Conservation (phyloP, 148 eudicot genomes). For the Fagopyrum esculentum region DNA sequence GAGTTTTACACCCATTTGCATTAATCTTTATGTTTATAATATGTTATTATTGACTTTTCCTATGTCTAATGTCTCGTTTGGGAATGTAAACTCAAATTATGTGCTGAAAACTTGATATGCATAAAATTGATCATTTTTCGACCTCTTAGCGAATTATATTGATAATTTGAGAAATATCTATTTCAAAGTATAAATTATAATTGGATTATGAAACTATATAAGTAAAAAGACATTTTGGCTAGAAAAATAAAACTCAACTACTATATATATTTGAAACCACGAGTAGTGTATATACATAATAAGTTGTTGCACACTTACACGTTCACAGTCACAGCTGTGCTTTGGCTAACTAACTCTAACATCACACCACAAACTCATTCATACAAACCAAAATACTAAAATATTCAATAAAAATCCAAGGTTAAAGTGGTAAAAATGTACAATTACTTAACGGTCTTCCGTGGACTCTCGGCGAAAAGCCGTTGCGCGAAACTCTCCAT, state of each 20-base stretch:
- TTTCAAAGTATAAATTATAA: no score
- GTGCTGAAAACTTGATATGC: no score
- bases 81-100: no score
- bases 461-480: constrained; percentile 71
- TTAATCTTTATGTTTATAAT: no score
- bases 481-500: constrained; percentile 75
- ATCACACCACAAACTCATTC: not conserved
- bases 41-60: no score
- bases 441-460: constrained; percentile 41
- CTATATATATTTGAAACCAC: not conserved
- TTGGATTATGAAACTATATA: no score
- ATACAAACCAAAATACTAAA: not conserved
- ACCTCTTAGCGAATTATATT: no score
- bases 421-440: not conserved
- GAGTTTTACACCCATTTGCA: no score
- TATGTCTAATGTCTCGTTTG: no score
- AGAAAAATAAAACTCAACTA: not conserved
- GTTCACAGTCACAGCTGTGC: not conserved
- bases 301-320: not conserved
- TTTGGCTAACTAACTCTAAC: not conserved
- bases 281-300: constrained; percentile 1
- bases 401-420: not conserved
- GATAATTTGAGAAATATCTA: no score
- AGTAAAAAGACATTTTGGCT: not conserved
- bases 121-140: no score